Conservation (phyloP, 2,329 filamentous ascomycete genomes). For the Triangularia setosa region DNA sequence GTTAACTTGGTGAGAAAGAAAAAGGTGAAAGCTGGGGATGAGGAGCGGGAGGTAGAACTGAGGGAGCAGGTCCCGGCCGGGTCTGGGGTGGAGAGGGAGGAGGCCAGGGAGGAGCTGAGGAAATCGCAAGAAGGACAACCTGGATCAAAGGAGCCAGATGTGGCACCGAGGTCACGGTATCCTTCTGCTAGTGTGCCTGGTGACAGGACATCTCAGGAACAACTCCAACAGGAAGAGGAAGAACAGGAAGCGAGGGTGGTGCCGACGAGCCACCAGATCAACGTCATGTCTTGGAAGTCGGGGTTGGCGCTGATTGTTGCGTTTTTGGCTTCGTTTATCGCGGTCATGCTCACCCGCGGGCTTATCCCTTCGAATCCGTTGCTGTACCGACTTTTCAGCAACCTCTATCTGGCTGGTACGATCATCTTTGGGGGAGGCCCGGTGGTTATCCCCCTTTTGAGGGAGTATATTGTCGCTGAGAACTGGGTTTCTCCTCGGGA, state of each 20-base stretch:
- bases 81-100: not conserved
- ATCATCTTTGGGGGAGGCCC: conserved; percentile 63
- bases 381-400: conserved; percentile 61
- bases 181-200: not conserved
- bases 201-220: not conserved
- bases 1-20: conserved; percentile 6
- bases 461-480: conserved; percentile 60
- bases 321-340: conserved; percentile 56
- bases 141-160: not conserved
- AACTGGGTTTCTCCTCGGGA: conserved; percentile 68
- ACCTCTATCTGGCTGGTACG: conserved; percentile 70
- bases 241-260: conserved; percentile 20
- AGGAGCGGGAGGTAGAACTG: not conserved
- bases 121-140: not conserved
- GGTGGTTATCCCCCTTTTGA: conserved; percentile 60
- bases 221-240: not conserved
- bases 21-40: not conserved
- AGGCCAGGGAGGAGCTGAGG: not conserved
- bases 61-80: not conserved
- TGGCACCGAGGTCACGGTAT: not conserved
- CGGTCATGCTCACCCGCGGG: conserved; percentile 50
- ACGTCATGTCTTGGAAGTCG: conserved; percentile 42
- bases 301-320: conserved; percentile 39
- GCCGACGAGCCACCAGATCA: conserved; percentile 32
- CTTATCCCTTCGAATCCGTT: conserved; percentile 40